A percentile compares a stretch with the other conserved stretches of the same genome.
phyloP scores from a whole-genome alignment of 306 rosid species.

The Begonia fuchsioides region DNA sequence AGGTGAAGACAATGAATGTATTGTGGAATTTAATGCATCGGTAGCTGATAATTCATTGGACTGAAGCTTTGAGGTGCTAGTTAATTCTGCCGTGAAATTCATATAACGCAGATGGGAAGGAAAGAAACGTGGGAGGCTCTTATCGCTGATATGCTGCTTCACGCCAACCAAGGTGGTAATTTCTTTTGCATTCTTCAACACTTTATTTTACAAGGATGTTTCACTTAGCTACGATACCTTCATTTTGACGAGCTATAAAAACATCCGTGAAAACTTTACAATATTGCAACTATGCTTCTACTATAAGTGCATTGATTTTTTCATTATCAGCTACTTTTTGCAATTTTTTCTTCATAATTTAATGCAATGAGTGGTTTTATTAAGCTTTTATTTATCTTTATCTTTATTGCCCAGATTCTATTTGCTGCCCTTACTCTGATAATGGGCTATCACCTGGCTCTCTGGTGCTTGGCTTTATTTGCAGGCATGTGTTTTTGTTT shows the following conservation, averaged over 20 bases:
- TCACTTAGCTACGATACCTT: background rate
- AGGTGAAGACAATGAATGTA: no score
- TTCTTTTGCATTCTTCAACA: background rate
- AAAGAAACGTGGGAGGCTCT: slow-evolving; percentile 79
- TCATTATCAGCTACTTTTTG: no score
- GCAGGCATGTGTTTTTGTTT: slow-evolving; percentile 35
- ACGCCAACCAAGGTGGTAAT: slow-evolving; percentile 59
- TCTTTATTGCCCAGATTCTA: slow-evolving; percentile 46
- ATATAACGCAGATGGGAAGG: slow-evolving; percentile 40
- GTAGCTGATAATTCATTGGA: no score
- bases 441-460: slow-evolving; percentile 62
- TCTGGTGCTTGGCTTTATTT: slow-evolving; percentile 58
- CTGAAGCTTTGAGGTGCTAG: no score
- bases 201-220: background rate
- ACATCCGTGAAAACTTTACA: no score
- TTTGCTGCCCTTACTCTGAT: slow-evolving; percentile 47
- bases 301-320: no score
- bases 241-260: no score
- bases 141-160: slow-evolving; percentile 48
- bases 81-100: no score
- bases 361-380: background rate
- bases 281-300: no score
- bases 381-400: background rate
- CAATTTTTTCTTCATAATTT: no score
- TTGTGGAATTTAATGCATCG: no score